Evolutionary conservation across 2,329 filamentous ascomycete genomes (phyloP).

Genomic region (Hypoxylon sp.): DNA sequence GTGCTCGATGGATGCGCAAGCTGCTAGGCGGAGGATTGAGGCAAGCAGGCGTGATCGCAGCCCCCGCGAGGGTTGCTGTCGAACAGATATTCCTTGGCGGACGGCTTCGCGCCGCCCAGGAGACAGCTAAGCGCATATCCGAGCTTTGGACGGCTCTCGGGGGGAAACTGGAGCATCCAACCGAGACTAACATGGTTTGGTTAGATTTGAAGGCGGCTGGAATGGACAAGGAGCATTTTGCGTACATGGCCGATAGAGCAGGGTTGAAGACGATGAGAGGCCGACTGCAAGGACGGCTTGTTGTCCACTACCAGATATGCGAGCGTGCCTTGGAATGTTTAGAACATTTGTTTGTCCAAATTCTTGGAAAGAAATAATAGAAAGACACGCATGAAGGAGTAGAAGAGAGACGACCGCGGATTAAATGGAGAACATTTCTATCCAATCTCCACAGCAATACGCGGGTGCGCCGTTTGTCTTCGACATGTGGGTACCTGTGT

Average conservation of each 20-base stretch:
- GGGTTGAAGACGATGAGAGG: slow-evolving; percentile 65
- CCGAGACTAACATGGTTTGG: slow-evolving; percentile 96
- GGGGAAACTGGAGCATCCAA: slow-evolving; percentile 75
- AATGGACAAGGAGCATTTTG: slow-evolving; percentile 47
- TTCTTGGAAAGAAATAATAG: not conserved
- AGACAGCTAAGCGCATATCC: slow-evolving; percentile 73
- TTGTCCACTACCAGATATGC: slow-evolving; percentile 72
- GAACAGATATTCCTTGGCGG: slow-evolving; percentile 66
- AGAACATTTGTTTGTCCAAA: not conserved
- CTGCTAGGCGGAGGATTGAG: slow-evolving; percentile 80
- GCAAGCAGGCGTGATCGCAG: slow-evolving; percentile 78
- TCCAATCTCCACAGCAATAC: no score
- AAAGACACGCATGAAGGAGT: no score
- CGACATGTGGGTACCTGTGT: no score
- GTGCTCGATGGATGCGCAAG: slow-evolving; percentile 68
- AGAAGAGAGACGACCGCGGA: no score
- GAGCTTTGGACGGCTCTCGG: slow-evolving; percentile 77
- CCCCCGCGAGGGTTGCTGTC: slow-evolving; percentile 77
- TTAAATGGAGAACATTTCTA: no score
- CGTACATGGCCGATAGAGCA: slow-evolving; percentile 64
- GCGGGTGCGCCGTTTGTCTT: no score
- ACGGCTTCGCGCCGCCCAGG: slow-evolving; percentile 70
- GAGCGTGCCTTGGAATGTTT: not conserved
- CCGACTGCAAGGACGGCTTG: slow-evolving; percentile 67
- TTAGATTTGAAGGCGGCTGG: slow-evolving; percentile 70